These are phyloP conservation scores for Mycena belliarum DNA, from an alignment of 768 basidiomycete species.

Conservation along the genomic window DNA sequence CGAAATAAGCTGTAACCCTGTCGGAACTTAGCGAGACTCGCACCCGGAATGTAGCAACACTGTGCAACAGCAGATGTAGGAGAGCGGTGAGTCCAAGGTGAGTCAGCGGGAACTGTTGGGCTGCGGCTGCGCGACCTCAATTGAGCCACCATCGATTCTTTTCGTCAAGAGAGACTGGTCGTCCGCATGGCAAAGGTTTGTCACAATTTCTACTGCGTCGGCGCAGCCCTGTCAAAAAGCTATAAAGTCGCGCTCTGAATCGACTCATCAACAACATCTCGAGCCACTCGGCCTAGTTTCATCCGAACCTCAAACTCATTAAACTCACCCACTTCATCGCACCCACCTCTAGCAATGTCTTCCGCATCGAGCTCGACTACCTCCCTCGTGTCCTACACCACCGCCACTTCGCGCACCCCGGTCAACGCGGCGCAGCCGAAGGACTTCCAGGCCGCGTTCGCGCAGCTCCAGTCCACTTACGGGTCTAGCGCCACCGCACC, in stretches of 20 bases:
- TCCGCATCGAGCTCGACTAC: conserved; percentile 5
- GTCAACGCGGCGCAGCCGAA: not conserved
- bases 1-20: too few relatives aligned
- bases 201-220: too few relatives aligned
- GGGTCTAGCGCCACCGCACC: conserved; percentile 2
- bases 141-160: too few relatives aligned
- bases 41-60: too few relatives aligned
- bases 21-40: too few relatives aligned
- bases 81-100: too few relatives aligned
- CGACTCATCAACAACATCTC: not conserved
- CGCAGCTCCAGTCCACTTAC: conserved; percentile 12
- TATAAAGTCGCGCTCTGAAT: not conserved
- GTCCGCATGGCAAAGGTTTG: too few relatives aligned
- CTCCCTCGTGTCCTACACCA: conserved; percentile 8
- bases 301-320: not conserved
- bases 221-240: conserved; percentile 1
- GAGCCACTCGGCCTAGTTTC: not conserved
- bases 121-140: too few relatives aligned
- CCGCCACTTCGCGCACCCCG: conserved; percentile 11
- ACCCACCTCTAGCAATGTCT: not conserved
- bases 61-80: too few relatives aligned
- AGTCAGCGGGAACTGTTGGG: too few relatives aligned
- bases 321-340: not conserved
- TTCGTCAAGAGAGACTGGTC: too few relatives aligned
- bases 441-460: conserved; percentile 12